Base-by-base conservation (phyloP, 805 yeast species). In the Metschnikowia kunwiensis region DNA sequence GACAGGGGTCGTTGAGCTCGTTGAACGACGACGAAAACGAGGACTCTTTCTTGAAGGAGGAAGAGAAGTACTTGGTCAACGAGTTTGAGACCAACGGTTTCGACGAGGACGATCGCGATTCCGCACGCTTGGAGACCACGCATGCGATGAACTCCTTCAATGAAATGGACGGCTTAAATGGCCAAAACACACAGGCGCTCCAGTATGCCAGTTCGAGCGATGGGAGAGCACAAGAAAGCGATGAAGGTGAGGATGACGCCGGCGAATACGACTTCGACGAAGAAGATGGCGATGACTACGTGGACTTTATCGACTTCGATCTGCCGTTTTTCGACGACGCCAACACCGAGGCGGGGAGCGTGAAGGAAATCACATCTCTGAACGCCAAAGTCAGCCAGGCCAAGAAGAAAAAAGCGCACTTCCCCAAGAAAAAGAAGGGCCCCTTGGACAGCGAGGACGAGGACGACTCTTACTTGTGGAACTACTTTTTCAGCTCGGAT, bases 401-500 rank as follows among this genome's bases (percentile, higher is more conserved):
- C 21, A 42, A 43, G 19, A 35, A 42, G 25, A 25, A 40, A 31
- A 44, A 39, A 13, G 32, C 29, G 5, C 42, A 40, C 15, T 32
- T 31, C 10, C 38, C 43, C 10, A 37, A 38, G 34, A 23, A 45
- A 26, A 34, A 53, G 34, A 60, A 47, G 25, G 54, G 49, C 14
- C 45, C 50, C 5, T 45, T 54, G n/a, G 53, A 49, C 21, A 56
- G 61, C 33, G 68, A 66, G 29, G 77, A 74, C 26, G 80, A 76
- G 18, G 88, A 80, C 54, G 89, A 83, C 51, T 70, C 83, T 4
- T 80, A 82, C 50, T 63, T 85, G 26, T 77, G 88, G 80, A 81
- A 81, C 53, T 83, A 84, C 57, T 81, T 84, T 47, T 80, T 85
- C 51, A 64, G 70, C 38, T 58, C 68, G 2, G 72, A 65, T 42